Base-by-base conservation (phyloP, 495 filamentous ascomycete genomes). In the Daldinia decipiens region DNA sequence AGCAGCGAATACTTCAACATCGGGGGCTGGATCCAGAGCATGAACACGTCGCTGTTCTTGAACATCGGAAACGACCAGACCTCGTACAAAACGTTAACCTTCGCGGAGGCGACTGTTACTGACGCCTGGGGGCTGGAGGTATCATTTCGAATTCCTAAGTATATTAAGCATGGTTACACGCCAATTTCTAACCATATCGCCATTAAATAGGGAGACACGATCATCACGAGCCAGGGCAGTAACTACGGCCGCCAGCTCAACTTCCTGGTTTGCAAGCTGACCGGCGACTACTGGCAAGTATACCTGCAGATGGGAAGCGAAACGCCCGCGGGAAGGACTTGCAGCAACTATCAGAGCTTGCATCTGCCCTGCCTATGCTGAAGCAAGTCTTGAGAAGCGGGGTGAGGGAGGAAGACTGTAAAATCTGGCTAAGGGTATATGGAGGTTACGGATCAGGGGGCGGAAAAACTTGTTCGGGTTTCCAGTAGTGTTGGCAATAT, bases 281-380 rank as follows among this genome's bases (percentile, higher is more conserved):
- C 73, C 29, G 71, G 66, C 31, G 76, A 74, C n/a, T 81, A 81
- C 56, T 87, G 82, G 74, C 81, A 82, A 74, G 57, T 85, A 1
- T 87, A 81, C 63, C 72, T 85, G 47, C 83, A 86, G 74, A 85
- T 80, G 12, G 83, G 85, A 5, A 80, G 76, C 52, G 82, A 85
- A 32, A 77, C 72, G 24, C 83, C 83, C 3, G 76, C 74, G 52
- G 82, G 84, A 8, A 77, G 75, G 73, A 81, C 77, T 6, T 87
- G 83, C 59, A 83, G 80, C 45, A 85, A 85, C 67, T 83, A 80
- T 59, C 84, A 86, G 78, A 84, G 81, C 19, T 59, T 87, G 43
- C 84, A 87, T 76, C 71, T 83, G 65, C 83, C 82, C 36, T 85
- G 82, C 62, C 58, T 86, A 15, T 84, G 83, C 47, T 85, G 65